Evolutionary conservation across 2,329 filamentous ascomycete genomes (phyloP).

Genomic region (Harringtonia lauricola): DNA sequence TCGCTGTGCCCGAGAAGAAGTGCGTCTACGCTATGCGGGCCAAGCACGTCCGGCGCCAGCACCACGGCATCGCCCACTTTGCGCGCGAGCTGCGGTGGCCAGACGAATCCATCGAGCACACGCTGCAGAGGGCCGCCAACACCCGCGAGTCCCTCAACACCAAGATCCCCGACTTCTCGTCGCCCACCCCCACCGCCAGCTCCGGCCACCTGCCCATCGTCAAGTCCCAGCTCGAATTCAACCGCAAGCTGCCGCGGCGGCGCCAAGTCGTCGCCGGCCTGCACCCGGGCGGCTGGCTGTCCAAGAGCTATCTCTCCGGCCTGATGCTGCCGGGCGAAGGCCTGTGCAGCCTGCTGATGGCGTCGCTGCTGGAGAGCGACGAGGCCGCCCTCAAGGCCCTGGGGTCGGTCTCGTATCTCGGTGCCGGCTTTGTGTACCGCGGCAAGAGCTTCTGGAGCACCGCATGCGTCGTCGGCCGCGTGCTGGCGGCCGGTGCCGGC

Average conservation of each 20-base stretch:
- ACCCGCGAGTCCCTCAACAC: constrained; percentile 23
- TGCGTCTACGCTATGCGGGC: constrained; percentile 40
- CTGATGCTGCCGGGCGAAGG: constrained; percentile 54
- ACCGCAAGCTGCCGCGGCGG: constrained; percentile 28
- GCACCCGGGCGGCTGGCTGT: constrained; percentile 53
- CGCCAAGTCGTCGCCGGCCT: constrained; percentile 46
- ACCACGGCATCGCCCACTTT: constrained; percentile 52
- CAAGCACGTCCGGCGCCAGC: constrained; percentile 45
- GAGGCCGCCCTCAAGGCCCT: constrained; percentile 44
- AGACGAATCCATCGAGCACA: constrained; percentile 19
- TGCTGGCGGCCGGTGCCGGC: constrained; percentile 50
- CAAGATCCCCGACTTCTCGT: constrained; percentile 20
- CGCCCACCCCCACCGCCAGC: constrained; percentile 1
- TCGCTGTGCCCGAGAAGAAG: constrained; percentile 16
- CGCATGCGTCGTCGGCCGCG: constrained; percentile 51
- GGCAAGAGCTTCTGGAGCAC: constrained; percentile 61
- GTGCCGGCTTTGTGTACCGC: constrained; percentile 51
- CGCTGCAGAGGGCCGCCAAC: neutral
- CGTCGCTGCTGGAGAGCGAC: constrained; percentile 54
- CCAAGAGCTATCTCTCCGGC: constrained; percentile 56
- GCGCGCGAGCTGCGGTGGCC: constrained; percentile 53
- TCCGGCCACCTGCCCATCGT: constrained; percentile 3
- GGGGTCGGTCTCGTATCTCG: constrained; percentile 50
- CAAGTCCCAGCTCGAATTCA: constrained; percentile 13
- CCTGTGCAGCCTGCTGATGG: constrained; percentile 53